Evolutionary conservation across 371 early-diverging fungal genomes (phyloP), one percentile per base, ranked within the genome.

Genomic region (Funneliformis caledonium): DNA sequence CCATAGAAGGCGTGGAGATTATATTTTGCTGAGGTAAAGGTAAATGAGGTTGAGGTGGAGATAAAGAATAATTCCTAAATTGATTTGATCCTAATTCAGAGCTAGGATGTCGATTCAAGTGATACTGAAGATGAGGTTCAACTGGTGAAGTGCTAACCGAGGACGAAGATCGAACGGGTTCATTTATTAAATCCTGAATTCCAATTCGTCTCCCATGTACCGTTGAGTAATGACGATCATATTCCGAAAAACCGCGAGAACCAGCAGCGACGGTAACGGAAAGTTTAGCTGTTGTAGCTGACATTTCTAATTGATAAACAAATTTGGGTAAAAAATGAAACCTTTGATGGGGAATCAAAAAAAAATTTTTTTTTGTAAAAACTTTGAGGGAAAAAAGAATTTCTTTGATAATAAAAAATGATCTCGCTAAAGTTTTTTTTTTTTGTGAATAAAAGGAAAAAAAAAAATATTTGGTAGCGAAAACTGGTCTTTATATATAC

Each of bases 261-360:
- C 64, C 64, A 64, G 64, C 64, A 64, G 33, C 64, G 33, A 64
- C 64, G 64, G 64, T 10, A 10, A 64, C 33, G 14, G 64, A 26
- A 31, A 8, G 11, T 12, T 22, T 64, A 11, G 64, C n/a, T 59
- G 59, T 31, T 64, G 26, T 26, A 64, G n/a, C 10, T 31, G 64
- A 64, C 64, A 64, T 64, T 14, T 31, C 26, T 31, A 14, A 59
- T 37, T 37, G 37, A 37, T 37, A 2, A 37, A 37, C 1, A 1
- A 37, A 37, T 37, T 37, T 37, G 37, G 37, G 37, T 52, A 50
- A 52, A 19, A 52, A 52, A 0, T 3, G 1, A 19, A 52, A 52
- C 19, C 4, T 52, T 50, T 52, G 19, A 52, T 52, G 56, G 5
- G 16, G 16, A 50, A 19, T 52, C 4, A 3, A 19, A 14, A 16